Percentiles rank a stretch among this genome's conserved stretches.
Evolutionary conservation across 192 early-diverging fungal species (phyloP).

Genomic region (Gonapodya prolifera): DNA sequence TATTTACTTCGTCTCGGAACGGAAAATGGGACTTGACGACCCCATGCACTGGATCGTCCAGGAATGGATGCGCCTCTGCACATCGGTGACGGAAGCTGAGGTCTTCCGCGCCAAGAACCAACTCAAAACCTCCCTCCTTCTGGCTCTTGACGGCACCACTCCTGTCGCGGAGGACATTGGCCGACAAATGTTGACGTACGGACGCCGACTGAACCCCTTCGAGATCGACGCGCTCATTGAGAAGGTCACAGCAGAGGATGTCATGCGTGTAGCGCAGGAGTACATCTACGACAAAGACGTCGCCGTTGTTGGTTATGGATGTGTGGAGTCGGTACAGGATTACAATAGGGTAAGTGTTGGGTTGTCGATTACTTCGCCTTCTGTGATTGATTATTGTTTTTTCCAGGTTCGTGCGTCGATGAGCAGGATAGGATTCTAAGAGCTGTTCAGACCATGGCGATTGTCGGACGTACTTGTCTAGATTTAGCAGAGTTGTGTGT

Average conservation of each 20-base stretch:
- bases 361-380: too few species aligned
- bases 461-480: too few species aligned
- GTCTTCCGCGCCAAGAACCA: slow-evolving; percentile 97
- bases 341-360: not conserved
- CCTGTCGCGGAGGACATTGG: slow-evolving; percentile 96
- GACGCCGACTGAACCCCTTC: slow-evolving; percentile 77
- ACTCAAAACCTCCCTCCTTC: slow-evolving; percentile 85
- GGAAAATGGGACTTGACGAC: slow-evolving; percentile 69
- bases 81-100: slow-evolving; percentile 72
- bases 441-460: too few species aligned
- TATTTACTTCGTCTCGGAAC: slow-evolving; percentile 83
- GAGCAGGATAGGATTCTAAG: not conserved
- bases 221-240: slow-evolving; percentile 80
- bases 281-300: slow-evolving; percentile 87
- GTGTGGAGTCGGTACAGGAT: slow-evolving; percentile 4
- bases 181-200: slow-evolving; percentile 84
- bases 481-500: too few species aligned
- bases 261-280: slow-evolving; percentile 73
- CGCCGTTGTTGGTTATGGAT: slow-evolving; percentile 67
- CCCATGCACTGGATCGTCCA: slow-evolving; percentile 75
- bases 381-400: not conserved
- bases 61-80: slow-evolving; percentile 85
- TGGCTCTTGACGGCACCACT: slow-evolving; percentile 85
- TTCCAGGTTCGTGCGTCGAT: not conserved
- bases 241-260: slow-evolving; percentile 69